Percentiles rank a stretch among this genome's conserved stretches.
phyloP scores from a whole-genome alignment of 2,329 filamentous ascomycete species.

The Acrocalymma vagum region DNA sequence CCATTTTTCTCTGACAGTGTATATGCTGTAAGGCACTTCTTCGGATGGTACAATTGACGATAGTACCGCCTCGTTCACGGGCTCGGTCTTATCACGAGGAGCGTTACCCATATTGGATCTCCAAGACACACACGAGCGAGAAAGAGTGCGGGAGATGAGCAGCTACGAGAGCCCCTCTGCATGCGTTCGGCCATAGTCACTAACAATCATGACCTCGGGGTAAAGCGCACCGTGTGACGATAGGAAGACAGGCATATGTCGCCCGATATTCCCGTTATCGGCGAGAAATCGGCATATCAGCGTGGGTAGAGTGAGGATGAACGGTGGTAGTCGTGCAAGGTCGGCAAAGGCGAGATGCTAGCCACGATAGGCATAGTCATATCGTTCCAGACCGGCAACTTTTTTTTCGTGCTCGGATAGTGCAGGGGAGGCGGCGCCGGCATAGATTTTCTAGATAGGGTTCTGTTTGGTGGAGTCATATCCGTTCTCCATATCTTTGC shows the following conservation, averaged over 20 bases:
- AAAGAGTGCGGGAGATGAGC: too few relatives aligned
- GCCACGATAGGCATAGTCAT: too few relatives aligned
- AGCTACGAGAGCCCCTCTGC: too few relatives aligned
- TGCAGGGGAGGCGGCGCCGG: too few relatives aligned
- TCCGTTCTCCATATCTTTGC: too few relatives aligned
- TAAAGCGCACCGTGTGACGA: slow-evolving; percentile 27
- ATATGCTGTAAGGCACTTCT: slow-evolving; percentile 37
- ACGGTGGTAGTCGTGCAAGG: slow-evolving; percentile 2
- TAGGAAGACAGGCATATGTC: slow-evolving; percentile 8
- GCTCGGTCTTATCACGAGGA: slow-evolving; percentile 22
- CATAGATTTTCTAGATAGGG: too few relatives aligned
- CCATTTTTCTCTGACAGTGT: slow-evolving; percentile 38
- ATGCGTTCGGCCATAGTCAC: slow-evolving; percentile 10
- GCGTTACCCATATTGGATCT: slow-evolving; percentile 15
- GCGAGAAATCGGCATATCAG: slow-evolving; percentile 26
- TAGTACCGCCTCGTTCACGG: slow-evolving; percentile 17
- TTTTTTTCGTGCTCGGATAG: too few relatives aligned
- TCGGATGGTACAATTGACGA: slow-evolving; percentile 20
- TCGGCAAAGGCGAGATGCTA: too few relatives aligned
- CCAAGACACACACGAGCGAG: too few relatives aligned
- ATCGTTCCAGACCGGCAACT: too few relatives aligned
- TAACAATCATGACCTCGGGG: slow-evolving; percentile 27
- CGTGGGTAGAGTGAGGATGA: too few relatives aligned
- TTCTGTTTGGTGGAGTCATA: too few relatives aligned
- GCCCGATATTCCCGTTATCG: slow-evolving; percentile 14